Conservation (phyloP, 768 basidiomycete genomes). For the Leucocoprinus birnbaumii region DNA sequence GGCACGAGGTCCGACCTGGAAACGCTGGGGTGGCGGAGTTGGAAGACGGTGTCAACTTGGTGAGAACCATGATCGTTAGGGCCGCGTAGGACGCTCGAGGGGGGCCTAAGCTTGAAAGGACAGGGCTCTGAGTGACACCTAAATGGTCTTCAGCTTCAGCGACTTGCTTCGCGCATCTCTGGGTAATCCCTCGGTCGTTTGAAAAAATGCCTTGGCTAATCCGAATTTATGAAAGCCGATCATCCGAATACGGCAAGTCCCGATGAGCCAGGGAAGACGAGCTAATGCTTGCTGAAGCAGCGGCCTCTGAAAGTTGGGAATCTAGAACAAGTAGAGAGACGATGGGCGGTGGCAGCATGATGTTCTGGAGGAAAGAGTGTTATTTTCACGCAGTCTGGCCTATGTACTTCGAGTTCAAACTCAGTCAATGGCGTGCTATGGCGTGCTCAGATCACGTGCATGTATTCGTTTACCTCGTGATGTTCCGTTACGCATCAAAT, state of each 20-base stretch:
- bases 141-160: no score
- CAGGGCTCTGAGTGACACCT: not conserved
- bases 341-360: constrained; percentile 3
- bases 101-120: not conserved
- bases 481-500: no score
- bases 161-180: not conserved
- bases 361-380: constrained; percentile 11
- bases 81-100: not conserved
- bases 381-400: constrained; percentile 14
- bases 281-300: not conserved
- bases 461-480: no score
- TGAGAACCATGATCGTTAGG: not conserved
- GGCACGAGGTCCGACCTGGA: constrained; percentile 5
- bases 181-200: not conserved
- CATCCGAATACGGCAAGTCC: not conserved
- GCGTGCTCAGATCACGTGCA: constrained; percentile 22
- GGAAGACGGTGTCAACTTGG: not conserved
- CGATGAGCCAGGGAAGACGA: not conserved
- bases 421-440: constrained; percentile 45
- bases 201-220: not conserved
- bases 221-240: not conserved
- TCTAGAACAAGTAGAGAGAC: constrained; percentile 7
- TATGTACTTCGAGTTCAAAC: constrained; percentile 33
- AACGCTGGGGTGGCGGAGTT: not conserved
- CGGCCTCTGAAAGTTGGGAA: constrained; percentile 1